Evolutionary conservation across 208 protist genomes (phyloP), one percentile per base, ranked within the genome.

Genomic region (Novymonas esmeraldas): DNA sequence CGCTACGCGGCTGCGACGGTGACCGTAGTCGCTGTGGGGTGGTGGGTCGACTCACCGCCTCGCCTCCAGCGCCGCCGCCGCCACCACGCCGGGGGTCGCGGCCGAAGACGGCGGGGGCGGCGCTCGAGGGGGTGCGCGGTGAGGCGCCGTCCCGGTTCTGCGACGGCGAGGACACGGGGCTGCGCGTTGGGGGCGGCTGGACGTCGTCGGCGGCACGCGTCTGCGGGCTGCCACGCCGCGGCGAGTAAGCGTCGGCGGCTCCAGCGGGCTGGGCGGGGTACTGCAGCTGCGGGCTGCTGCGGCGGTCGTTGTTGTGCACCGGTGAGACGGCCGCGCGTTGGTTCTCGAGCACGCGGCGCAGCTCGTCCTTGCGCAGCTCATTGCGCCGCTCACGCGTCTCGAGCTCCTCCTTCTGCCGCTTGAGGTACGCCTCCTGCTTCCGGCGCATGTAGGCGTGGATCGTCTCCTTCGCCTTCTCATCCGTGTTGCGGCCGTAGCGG

Each of bases 381-480:
- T 86, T 84, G 44, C 80, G 70, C 4, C 76, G 81, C 54, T 87
- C 77, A 3, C 70, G 75, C 16, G 56, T 62, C 50, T 90, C 87
- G 31, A 82, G 51, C 49, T 92, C 73, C 39, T 81, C 58, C 42
- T 80, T 85, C 50, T 91, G 78, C n/a, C 74, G 75, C 59, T 76
- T 77, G 31, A 87, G 55, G 69, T 95, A 92, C 44, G 87, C 90
- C 71, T 95, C 90, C 46, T 93, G 90, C 68, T 95, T 95, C 52
- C 85, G 85, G 18, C 81, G 79, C 90, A 93, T 95, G 66, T 92
- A 95, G 3, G 85, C 90, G 61, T 92, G 90, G 55, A 95, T 95
- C 20, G 87, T 92, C 51, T 95, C 87, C 56, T 87, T 82, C 14
- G 87, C 85, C 62, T 78, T 79, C 49, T 79, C 77, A 51, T 93